phyloP scores from a whole-genome alignment of 371 early-diverging fungal genomes.

The Catenaria anguillulae region DNA sequence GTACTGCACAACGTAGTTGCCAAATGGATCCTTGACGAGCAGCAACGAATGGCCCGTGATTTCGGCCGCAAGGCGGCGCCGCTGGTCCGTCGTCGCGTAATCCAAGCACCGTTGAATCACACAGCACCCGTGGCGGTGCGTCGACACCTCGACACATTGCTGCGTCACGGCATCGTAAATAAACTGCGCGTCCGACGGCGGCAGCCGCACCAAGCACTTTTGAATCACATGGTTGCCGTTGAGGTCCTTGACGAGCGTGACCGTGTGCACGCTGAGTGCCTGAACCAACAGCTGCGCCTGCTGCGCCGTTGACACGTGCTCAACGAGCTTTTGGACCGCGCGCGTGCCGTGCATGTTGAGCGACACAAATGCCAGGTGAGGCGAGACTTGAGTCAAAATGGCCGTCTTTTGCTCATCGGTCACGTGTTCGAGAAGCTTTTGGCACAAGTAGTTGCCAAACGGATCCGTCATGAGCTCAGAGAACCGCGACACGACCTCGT shows the following conservation, averaged over 20 bases:
- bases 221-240: constrained; percentile 98
- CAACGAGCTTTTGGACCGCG: constrained; percentile 90
- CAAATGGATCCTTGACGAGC: constrained; percentile 86
- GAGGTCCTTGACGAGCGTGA: constrained; percentile 78
- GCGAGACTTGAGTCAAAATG: constrained; percentile 53
- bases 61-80: constrained; percentile 55
- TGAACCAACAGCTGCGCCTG: constrained; percentile 53
- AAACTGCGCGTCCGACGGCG: constrained; percentile 55
- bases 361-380: constrained; percentile 59
- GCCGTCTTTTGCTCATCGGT: constrained; percentile 52
- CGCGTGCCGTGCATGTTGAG: constrained; percentile 95
- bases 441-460: constrained; percentile 84
- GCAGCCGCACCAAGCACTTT: constrained; percentile 72
- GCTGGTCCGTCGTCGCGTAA: constrained; percentile 52
- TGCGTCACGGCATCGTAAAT: constrained; percentile 73
- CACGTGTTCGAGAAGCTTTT: constrained; percentile 68
- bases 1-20: constrained; percentile 97
- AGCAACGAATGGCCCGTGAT: constrained; percentile 60
- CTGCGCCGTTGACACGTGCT: constrained; percentile 45
- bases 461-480: constrained; percentile 77
- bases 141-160: constrained; percentile 75
- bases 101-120: constrained; percentile 94
- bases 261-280: constrained; percentile 60
- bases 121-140: constrained; percentile 95
- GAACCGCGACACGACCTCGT: constrained; percentile 56